Conservation (phyloP, 2,329 filamentous ascomycete species). For the Talaromyces sp. region DNA sequence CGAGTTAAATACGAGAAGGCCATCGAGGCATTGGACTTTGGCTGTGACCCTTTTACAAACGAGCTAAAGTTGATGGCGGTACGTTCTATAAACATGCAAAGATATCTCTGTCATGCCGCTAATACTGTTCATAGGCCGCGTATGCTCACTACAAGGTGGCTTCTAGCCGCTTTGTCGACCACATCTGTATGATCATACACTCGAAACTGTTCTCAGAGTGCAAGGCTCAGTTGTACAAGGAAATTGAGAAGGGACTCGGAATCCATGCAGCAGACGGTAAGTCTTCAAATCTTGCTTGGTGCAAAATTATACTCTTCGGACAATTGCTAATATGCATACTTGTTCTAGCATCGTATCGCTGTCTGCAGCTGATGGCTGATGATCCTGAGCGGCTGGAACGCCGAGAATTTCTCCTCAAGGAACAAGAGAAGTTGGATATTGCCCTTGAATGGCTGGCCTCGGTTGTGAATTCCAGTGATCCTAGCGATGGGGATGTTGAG, state of each 20-base stretch:
- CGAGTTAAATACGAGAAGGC: conserved; percentile 20
- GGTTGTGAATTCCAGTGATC: background rate
- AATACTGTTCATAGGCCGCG: conserved; percentile 29
- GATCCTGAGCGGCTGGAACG: conserved; percentile 37
- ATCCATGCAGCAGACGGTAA: conserved; percentile 35
- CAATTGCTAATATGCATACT: background rate
- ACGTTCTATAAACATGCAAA: conserved; percentile 22
- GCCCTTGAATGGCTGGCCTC: conserved; percentile 35
- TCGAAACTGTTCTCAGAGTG: conserved; percentile 39
- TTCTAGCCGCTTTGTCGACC: conserved; percentile 40
- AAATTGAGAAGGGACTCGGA: conserved; percentile 32
- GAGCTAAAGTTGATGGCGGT: conserved; percentile 47
- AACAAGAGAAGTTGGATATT: conserved; percentile 35
- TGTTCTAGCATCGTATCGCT: conserved; percentile 34
- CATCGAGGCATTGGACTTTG: conserved; percentile 26
- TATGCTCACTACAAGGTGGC: conserved; percentile 44
- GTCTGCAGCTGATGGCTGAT: conserved; percentile 39
- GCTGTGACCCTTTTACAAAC: conserved; percentile 34
- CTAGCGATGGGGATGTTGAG: background rate
- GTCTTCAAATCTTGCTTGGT: background rate
- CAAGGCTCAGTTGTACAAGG: conserved; percentile 31
- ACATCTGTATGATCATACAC: conserved; percentile 39
- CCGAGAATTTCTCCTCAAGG: conserved; percentile 31
- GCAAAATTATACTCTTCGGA: background rate
- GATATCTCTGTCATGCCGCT: background rate